These are phyloP conservation scores for Lasiosphaeris hirsuta DNA, from an alignment of 495 filamentous ascomycete genomes.

Conservation along the genomic window DNA sequence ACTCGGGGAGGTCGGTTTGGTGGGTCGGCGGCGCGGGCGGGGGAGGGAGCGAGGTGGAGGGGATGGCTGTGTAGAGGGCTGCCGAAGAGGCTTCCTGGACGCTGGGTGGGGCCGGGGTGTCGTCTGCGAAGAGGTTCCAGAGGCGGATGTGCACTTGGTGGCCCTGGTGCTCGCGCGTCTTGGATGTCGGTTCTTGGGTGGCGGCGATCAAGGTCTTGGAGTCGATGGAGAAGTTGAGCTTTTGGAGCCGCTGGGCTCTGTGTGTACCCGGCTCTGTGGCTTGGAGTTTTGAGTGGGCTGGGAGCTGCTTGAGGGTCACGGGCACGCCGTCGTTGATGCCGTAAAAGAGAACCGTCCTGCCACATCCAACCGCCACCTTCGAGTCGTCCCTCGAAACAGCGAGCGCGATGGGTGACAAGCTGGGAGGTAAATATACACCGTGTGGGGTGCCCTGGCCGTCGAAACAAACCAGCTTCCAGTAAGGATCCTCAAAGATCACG, in stretches of 20 bases:
- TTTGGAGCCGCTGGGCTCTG: background rate
- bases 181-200: constrained; percentile 5
- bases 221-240: constrained; percentile 14
- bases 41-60: background rate
- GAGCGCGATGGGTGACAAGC: background rate
- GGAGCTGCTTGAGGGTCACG: background rate
- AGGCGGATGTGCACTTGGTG: background rate
- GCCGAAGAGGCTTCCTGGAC: too few relatives aligned
- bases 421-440: background rate
- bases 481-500: background rate
- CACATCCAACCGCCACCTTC: constrained; percentile 6
- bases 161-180: background rate
- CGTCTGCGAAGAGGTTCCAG: background rate
- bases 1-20: background rate
- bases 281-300: background rate
- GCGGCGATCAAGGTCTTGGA: constrained; percentile 6
- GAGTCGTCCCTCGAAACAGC: constrained; percentile 11
- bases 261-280: background rate
- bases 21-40: too few relatives aligned
- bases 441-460: background rate
- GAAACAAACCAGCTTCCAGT: constrained; percentile 5
- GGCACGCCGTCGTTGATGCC: background rate
- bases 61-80: background rate
- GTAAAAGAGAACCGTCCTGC: background rate
- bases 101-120: background rate